Evolutionary conservation across 306 rosid genomes (phyloP), one percentile per base, ranked within the genome.

Genomic region (Vigna nakashimae): DNA sequence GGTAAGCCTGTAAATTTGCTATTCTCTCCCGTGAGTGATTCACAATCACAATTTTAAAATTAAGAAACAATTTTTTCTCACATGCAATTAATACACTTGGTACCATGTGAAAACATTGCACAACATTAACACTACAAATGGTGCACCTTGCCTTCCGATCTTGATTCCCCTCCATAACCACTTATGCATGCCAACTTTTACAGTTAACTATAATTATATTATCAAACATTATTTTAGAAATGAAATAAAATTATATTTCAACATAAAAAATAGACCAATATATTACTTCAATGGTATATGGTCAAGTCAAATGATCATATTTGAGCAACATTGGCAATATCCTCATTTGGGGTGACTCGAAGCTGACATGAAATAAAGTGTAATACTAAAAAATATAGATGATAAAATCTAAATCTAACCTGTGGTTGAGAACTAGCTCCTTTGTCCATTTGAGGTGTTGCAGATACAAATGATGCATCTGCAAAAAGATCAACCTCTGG

Each of bases 401-500:
- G 43, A 63, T 48, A 42, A 65, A 26, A 22, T 51, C 56, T 72
- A 69, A 26, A 22, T 51, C 56, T 72, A 76, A 92, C 99, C 97
- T 85, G 90, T 40, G 85, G 82, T 69, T 91, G 85, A 81, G 92
- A 86, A 69, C 79, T 82, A 58, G 86, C 81, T 81, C 80, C 92
- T 75, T 90, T 86, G 74, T 86, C 96, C 78, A 66, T 62, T 40
- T 80, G 85, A 63, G 96, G 79, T 55, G 81, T 65, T n/a, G 91
- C 97, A 66, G 99, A 87, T 71, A 96, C 91, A 90, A 92, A 92
- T 67, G 89, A 55, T 9, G 97, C 96, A 80, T 92, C 99, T 52
- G 98, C 98, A 90, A 96, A 96, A 75, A 92, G 92, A 90, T 96
- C 99, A 74, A 90, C 94, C 76, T 88, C 96, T 4, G 98, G 32